Evolutionary conservation across 768 basidiomycete species (phyloP), one percentile per base, ranked within the genome.

Genomic region (Baorangia bicolor): DNA sequence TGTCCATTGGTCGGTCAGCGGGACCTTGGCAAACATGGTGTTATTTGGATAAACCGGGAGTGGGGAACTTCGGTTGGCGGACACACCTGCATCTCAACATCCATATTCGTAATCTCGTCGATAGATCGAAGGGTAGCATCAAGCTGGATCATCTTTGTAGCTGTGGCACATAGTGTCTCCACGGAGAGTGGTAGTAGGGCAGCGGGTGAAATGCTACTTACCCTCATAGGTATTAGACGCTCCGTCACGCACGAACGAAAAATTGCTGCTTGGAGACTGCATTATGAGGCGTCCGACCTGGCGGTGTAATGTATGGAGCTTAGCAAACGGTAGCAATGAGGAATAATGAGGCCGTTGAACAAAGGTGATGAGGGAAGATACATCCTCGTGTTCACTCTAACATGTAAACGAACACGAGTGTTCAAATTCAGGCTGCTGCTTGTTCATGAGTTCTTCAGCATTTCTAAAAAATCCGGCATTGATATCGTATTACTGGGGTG

Each of bases 61-160:
- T 25, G 11, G 18, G 20, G 14, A 33, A 23, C 25, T 34, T 27
- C 14, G 18, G 39, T 28, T 34, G 33, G n/a, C 42, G 27, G 21
- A 61, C 79, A 62, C 63, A 86, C 88, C 76, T 80, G 80, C 87
- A 88, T 88, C 61, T 89, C 87, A 14, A 90, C 80, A 76, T 90
- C 88, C 63, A 78, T 74, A 62, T 85, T 85, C 34, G 81, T 81
- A 40, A 83, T 74, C 60, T 80, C 69, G 49, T 83, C 79, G 61
- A 87, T 80, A 44, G 73, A 74, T 61, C 73, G 72, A 14, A 86
- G 74, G 5, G 83, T 83, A 23, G 74, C 63, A 63, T 74, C 66
- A 4, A 67, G 58, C 16, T 59, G 56, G 35, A 55, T 39, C 43
- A 42, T 28, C 40, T 53, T 55, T 39, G 39, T 33, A 21, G 40